A percentile compares a stretch with the other conserved stretches of the same genome.
phyloP scores from a whole-genome alignment of 1,284 basidiomycete genomes.

The Malassezia globosa region DNA sequence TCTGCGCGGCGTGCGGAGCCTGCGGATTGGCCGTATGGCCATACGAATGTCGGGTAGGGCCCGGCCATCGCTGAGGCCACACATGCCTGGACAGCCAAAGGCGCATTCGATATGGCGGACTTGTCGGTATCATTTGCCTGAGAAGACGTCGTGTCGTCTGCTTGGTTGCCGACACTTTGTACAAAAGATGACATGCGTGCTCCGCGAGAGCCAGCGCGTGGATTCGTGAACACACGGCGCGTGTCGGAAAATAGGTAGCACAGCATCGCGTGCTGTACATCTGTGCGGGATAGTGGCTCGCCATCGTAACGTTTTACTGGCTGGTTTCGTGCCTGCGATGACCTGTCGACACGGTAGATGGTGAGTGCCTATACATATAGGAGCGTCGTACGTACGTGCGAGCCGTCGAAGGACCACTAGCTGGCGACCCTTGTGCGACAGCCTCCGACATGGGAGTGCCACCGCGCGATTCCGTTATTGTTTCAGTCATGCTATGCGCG shows the following conservation, averaged over 20 bases:
- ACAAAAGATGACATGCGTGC: conserved; percentile 18
- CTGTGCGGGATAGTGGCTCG: conserved; percentile 47
- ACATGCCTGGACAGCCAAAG: conserved; percentile 12
- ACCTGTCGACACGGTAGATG: no score
- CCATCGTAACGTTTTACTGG: conserved; percentile 45
- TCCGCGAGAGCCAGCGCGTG: conserved; percentile 32
- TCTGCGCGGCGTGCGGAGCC: conserved; percentile 31
- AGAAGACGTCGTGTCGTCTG: neutral
- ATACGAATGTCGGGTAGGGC: conserved; percentile 28
- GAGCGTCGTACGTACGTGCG: conserved; percentile 5
- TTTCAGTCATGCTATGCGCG: no score
- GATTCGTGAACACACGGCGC: conserved; percentile 61
- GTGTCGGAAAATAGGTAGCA: conserved; percentile 63
- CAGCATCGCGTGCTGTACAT: conserved; percentile 75
- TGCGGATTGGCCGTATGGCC: conserved; percentile 36
- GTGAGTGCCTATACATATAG: neutral
- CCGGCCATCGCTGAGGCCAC: conserved; percentile 10
- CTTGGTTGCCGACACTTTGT: neutral
- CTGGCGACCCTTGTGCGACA: neutral
- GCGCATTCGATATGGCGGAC: neutral
- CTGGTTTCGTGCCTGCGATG: conserved; percentile 31
- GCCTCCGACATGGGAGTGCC: conserved; percentile 1
- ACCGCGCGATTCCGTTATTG: neutral
- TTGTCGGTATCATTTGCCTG: conserved; percentile 3
- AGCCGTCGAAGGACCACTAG: neutral